A percentile compares a stretch with the other conserved stretches of the same genome.
phyloP scores from a whole-genome alignment of 352 stramenopile genomes.

The Globisporangium cylindrosporum region DNA sequence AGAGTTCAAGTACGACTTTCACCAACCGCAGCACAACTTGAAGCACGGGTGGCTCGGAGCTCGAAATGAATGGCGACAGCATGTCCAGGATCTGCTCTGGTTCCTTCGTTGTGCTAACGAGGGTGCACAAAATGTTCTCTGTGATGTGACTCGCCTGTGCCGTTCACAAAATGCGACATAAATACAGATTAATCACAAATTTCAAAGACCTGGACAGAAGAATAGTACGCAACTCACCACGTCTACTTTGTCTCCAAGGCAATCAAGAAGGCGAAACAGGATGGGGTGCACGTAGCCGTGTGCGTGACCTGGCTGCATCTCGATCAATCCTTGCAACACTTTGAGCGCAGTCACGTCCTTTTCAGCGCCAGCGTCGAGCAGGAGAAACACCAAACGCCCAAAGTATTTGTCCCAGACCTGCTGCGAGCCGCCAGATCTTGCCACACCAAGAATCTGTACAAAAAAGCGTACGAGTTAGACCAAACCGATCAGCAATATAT shows the following conservation, averaged over 20 bases:
- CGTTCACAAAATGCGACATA: not conserved
- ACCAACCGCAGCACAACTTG: conserved; percentile 53
- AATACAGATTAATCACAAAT: not conserved
- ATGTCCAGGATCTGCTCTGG: conserved; percentile 35
- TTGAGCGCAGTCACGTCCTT: conserved; percentile 51
- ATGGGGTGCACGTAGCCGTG: conserved; percentile 62
- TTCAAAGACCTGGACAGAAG: not conserved
- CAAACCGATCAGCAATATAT: not conserved
- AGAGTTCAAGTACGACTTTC: conserved; percentile 37
- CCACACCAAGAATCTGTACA: conserved; percentile 31
- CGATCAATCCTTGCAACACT: conserved; percentile 46
- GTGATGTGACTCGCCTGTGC: conserved; percentile 48
- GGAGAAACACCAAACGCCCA: conserved; percentile 34
- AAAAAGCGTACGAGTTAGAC: not conserved
- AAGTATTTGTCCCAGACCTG: conserved; percentile 44
- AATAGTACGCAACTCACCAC: conserved; percentile 28
- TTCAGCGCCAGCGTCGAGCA: conserved; percentile 46
- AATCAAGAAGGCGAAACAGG: conserved; percentile 50
- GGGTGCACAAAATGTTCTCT: conserved; percentile 39
- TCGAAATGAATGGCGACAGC: conserved; percentile 37
- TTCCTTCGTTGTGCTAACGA: conserved; percentile 33
- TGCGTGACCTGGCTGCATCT: conserved; percentile 32
- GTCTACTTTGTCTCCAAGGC: conserved; percentile 35
- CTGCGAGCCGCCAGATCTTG: conserved; percentile 21
- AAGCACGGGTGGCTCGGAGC: conserved; percentile 36